A percentile compares a stretch with the other conserved stretches of the same genome.
These are phyloP conservation scores for Hortiboletus campestris DNA, from an alignment of 768 basidiomycete species.

Conservation along the genomic window DNA sequence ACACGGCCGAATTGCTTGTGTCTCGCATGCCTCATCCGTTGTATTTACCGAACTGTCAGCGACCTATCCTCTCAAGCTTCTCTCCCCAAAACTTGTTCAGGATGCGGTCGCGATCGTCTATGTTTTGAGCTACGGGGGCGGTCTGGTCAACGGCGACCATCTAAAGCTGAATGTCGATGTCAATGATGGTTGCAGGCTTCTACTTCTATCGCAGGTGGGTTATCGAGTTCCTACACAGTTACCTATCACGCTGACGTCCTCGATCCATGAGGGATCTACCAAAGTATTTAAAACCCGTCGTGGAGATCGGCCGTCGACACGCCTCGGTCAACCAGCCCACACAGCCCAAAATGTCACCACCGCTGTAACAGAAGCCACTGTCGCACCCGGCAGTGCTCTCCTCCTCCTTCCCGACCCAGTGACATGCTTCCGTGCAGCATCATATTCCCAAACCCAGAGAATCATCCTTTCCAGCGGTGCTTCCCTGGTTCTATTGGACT, in stretches of 20 bases:
- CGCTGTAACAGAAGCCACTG: constrained; percentile 59
- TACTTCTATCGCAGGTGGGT: constrained; percentile 83
- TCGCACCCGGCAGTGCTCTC: constrained; percentile 55
- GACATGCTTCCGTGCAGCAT: constrained; percentile 83
- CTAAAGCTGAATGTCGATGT: constrained; percentile 64
- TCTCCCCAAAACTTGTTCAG: constrained; percentile 61
- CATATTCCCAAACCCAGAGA: constrained; percentile 80
- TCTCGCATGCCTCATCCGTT: constrained; percentile 51
- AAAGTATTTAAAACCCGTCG: constrained; percentile 88
- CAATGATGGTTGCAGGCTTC: constrained; percentile 51
- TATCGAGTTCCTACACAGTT: not conserved
- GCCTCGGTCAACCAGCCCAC: constrained; percentile 16
- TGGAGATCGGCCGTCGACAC: constrained; percentile 54
- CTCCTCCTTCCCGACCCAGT: constrained; percentile 91
- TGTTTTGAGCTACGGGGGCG: constrained; percentile 86
- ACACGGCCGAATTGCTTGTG: constrained; percentile 56
- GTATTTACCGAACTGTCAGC: constrained; percentile 74
- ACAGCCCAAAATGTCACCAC: constrained; percentile 39
- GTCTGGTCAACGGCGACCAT: constrained; percentile 83
- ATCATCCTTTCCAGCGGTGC: constrained; percentile 62
- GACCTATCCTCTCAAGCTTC: constrained; percentile 84
- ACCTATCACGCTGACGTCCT: not conserved
- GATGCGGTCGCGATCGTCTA: constrained; percentile 67
- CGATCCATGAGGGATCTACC: constrained; percentile 68
- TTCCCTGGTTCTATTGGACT: constrained; percentile 79